phyloP scores from a whole-genome alignment of 192 early-diverging fungal genomes.

The Podila epicladia region DNA sequence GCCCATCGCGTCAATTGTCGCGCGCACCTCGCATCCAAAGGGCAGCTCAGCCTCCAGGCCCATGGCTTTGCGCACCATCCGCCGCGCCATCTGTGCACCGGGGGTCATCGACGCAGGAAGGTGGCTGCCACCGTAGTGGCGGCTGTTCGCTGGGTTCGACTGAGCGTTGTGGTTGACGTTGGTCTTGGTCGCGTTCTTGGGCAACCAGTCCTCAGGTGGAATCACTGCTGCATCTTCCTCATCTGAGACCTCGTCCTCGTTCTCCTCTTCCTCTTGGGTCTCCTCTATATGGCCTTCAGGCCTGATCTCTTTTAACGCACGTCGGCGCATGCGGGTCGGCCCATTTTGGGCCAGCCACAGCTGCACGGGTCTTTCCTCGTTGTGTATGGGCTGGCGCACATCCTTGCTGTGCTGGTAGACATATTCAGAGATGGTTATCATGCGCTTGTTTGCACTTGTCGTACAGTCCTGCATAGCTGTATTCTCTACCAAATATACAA shows the following conservation, averaged over 20 bases:
- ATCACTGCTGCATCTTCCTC: not conserved
- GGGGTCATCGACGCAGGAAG: conserved; percentile 32
- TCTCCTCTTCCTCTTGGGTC: not conserved
- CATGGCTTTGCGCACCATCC: conserved; percentile 24
- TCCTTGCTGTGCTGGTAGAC: conserved; percentile 49
- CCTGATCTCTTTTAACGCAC: conserved; percentile 17
- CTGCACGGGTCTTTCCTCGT: conserved; percentile 47
- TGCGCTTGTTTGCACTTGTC: conserved; percentile 26
- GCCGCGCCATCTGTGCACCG: conserved; percentile 21
- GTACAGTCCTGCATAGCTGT: not conserved
- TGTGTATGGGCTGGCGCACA: conserved; percentile 42
- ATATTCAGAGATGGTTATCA: conserved; percentile 33
- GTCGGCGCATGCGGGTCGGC: conserved; percentile 39
- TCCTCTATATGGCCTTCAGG: not conserved
- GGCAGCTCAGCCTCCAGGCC: conserved; percentile 46
- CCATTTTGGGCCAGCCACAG: conserved; percentile 51
- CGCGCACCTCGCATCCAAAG: conserved; percentile 38
- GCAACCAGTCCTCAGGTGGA: conserved; percentile 26
- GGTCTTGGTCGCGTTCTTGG: conserved; percentile 42
- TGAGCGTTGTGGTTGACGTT: conserved; percentile 2
- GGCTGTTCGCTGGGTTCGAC: conserved; percentile 25
- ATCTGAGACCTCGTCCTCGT: conserved; percentile 6
- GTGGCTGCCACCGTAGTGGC: conserved; percentile 48
- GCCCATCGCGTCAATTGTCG: conserved; percentile 21
- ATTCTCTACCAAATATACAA: not conserved